These are phyloP conservation scores for Parvularia atlantis DNA, from an alignment of 78 protist species.

Conservation along the genomic window DNA sequence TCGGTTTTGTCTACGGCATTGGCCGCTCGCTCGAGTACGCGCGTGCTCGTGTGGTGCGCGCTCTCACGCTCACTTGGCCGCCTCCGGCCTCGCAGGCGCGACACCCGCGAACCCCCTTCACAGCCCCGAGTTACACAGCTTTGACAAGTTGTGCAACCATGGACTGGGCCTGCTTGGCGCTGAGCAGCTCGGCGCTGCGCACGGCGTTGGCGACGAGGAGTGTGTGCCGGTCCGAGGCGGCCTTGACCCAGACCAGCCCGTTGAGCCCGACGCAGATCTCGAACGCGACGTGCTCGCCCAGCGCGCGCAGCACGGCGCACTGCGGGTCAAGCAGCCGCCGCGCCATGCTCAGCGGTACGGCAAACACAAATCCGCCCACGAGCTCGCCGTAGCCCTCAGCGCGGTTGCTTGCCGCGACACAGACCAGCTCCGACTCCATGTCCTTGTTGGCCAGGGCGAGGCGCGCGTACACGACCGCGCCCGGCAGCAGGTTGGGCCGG, in stretches of 20 bases:
- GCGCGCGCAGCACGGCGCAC: slow-evolving; percentile 25
- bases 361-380: slow-evolving; percentile 39
- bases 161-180: slow-evolving; percentile 15
- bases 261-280: slow-evolving; percentile 67
- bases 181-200: slow-evolving; percentile 33
- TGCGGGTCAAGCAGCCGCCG: slow-evolving; percentile 27
- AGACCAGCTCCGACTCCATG: slow-evolving; percentile 67
- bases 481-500: slow-evolving; percentile 45
- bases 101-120: too few relatives aligned
- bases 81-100: too few relatives aligned
- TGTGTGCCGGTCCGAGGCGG: slow-evolving; percentile 3
- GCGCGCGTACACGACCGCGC: slow-evolving; percentile 49
- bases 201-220: slow-evolving; percentile 43
- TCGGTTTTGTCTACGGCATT: too few relatives aligned
- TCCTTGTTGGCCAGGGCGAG: slow-evolving; percentile 58
- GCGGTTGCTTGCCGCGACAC: slow-evolving; percentile 31
- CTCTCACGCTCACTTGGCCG: too few relatives aligned
- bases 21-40: too few relatives aligned
- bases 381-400: slow-evolving; percentile 63
- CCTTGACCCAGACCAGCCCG: slow-evolving; percentile 69
- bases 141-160: slow-evolving; percentile 1
- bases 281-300: slow-evolving; percentile 43
- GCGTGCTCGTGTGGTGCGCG: too few relatives aligned
- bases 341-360: slow-evolving; percentile 2
- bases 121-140: neutral